Base-by-base conservation (phyloP, 148 eudicot genomes). In the Amaranthus cruentus region DNA sequence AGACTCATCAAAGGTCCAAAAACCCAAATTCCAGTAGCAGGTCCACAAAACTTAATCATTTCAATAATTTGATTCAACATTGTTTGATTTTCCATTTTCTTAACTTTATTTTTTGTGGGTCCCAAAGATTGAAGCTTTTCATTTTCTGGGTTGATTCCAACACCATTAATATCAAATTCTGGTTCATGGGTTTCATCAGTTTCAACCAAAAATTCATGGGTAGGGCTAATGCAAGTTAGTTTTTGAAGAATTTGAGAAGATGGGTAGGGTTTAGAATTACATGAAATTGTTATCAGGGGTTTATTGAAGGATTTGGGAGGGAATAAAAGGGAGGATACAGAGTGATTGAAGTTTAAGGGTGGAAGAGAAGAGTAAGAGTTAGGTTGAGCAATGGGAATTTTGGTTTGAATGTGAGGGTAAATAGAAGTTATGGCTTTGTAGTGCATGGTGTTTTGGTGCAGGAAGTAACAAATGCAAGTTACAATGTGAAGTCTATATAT, bases 1-100 rank as follows among this genome's bases (percentile, higher is more conserved):
- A 89, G 87, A 73, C 97, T 91, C 98, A 91, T 93, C 63, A 93
- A 75, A 3, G 98, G 98, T 38, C 95, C 92, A 73, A 90, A 93
- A 51, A 93, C 69, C 98, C 98, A 93, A 44, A 93, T 52, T 69
- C 98, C 98, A 9, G 91, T 85, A 3, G 97, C 98, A 7, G 97
- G 98, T 3, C 95, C 98, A 4, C 97, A 89, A 79, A 93, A 91
- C 82, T 87, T 87, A 15, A 88, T 81, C 77, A 93, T 88, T 76
- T 93, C 98, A 62, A 77, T 73, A 11, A 88, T 85, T 77, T 93
- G 95, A 48, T 61, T 79, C 94, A 91, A 90, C 50, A 83, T 72
- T 28, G 86, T 83, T 60, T 83, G 87, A 73, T 84, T 71, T 47
- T 59, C 85, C 68, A 86, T 73, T 48, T 75, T 81, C 9, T 84